Evolutionary conservation across 2,329 filamentous ascomycete species (phyloP), one percentile per base, ranked within the genome.

Genomic region (Sclerotinia spermophila): DNA sequence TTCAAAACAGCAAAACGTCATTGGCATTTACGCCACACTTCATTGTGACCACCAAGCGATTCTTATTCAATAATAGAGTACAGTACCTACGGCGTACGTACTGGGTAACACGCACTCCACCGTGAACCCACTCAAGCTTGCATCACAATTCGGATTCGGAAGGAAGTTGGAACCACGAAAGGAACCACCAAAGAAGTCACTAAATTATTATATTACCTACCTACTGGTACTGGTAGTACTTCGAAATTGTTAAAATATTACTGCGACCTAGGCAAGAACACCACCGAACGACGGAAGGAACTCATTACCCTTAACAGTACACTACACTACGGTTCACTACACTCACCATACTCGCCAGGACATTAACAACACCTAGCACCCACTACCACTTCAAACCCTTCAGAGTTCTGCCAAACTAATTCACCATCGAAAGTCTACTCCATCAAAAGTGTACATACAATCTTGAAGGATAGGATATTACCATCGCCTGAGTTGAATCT

Each of bases 11-110:
- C 11, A 27, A 38, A 58, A 40, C 56, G 56, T 59, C 56, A 59
- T 59, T 38, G 8, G 10, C 33, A 58, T 24, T 58, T 38, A 58
- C 55, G 55, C 55, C 55, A 58, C 55, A 58, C 33, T 58, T 38
- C 56, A 59, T 40, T 38, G 56, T 59, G 56, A 59, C 56, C 56
- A n/a, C 56, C 24, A 59, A 59, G 56, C 56, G 56, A 59, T 59
- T 59, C 56, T 59, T 2, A 17, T 8, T n/a, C 56, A 35, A 38
- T 15, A 17, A 17, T 38, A 19, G 24, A 21, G 48, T 27, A 27
- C 48, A 2, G 48, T 17, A n/a, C 24, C n/a, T n/a, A n/a, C 48
- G 15, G n/a, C 48, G 24, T 27, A 51, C 48, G 48, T 27, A 15
- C 48, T 51, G 48, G 48, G n/a, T 17, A 51, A 15, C n/a, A 15